Evolutionary conservation across 2,329 filamentous ascomycete genomes (phyloP).

Genomic region (Seiridium cupressi): DNA sequence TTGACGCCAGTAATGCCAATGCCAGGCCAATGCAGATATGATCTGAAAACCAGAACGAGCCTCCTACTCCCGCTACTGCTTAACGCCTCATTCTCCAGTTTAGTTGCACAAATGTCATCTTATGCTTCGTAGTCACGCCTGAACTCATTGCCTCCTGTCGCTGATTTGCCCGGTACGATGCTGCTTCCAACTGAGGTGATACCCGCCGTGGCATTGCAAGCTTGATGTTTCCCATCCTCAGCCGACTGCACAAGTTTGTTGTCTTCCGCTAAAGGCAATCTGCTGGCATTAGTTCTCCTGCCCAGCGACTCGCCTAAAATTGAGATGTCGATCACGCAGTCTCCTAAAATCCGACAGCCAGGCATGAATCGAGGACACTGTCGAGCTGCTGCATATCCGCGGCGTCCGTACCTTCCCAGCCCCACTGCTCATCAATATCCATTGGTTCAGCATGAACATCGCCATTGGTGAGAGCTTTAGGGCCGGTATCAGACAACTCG

Average conservation of each 20-base stretch:
- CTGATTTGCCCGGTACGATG: no score
- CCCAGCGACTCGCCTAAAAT: no score
- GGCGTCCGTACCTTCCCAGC: conserved; percentile 60
- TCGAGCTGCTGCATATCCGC: conserved; percentile 54
- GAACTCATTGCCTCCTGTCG: not conserved
- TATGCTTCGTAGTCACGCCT: not conserved
- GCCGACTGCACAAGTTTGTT: no score
- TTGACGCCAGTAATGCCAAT: conserved; percentile 1
- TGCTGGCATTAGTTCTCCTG: no score
- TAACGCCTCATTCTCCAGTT: not conserved
- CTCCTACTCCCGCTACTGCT: not conserved
- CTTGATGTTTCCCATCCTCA: no score
- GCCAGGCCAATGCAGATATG: not conserved
- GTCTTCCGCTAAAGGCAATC: no score
- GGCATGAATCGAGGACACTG: conserved; percentile 54
- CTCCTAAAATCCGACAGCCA: conserved; percentile 36
- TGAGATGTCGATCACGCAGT: conserved; percentile 14
- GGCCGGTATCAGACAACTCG: conserved; percentile 28
- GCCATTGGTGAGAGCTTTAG: conserved; percentile 45
- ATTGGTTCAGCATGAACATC: conserved; percentile 49
- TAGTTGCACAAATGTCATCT: not conserved
- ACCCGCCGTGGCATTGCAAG: no score
- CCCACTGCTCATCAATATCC: conserved; percentile 51
- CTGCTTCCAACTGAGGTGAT: no score
- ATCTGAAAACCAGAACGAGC: not conserved